phyloP scores from a whole-genome alignment of 2,329 filamentous ascomycete species.

The Lachnellula willkommii region DNA sequence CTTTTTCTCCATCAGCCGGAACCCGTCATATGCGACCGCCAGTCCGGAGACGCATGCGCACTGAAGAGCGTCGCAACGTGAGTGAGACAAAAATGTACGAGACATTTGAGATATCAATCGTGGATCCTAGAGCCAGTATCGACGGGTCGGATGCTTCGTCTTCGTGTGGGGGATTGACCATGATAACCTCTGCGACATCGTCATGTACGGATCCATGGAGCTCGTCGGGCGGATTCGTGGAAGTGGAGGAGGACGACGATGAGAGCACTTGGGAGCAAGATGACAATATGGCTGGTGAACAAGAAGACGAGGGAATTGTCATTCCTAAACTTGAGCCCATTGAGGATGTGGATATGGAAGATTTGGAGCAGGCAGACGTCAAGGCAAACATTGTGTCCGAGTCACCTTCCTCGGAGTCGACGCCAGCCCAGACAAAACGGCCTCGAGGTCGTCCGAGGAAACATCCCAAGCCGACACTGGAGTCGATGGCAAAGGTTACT shows the following conservation, averaged over 20 bases:
- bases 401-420: conserved; percentile 13
- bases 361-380: conserved; percentile 42
- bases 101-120: conserved; percentile 17
- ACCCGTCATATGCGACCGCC: conserved; percentile 12
- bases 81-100: conserved; percentile 11
- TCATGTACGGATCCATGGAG: conserved; percentile 28
- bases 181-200: conserved; percentile 27
- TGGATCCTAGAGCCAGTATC: conserved; percentile 25
- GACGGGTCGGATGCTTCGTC: conserved; percentile 26
- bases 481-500: conserved; percentile 60
- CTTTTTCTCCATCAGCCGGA: conserved; percentile 5
- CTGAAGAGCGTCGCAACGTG: conserved; percentile 10
- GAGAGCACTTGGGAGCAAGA: conserved; percentile 34
- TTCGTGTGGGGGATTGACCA: conserved; percentile 22
- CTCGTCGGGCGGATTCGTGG: conserved; percentile 22
- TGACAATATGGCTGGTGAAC: conserved; percentile 34
- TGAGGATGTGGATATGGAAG: conserved; percentile 49
- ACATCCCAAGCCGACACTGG: conserved; percentile 54
- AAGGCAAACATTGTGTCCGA: conserved; percentile 28
- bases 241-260: conserved; percentile 30
- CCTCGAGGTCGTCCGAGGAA: conserved; percentile 79
- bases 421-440: conserved; percentile 43
- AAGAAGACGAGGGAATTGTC: conserved; percentile 34
- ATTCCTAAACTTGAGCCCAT: conserved; percentile 53
- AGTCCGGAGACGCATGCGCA: conserved; percentile 14